Evolutionary conservation across 306 rosid genomes (phyloP), one percentile per base, ranked within the genome.

Genomic region (Dalbergia oliveri): DNA sequence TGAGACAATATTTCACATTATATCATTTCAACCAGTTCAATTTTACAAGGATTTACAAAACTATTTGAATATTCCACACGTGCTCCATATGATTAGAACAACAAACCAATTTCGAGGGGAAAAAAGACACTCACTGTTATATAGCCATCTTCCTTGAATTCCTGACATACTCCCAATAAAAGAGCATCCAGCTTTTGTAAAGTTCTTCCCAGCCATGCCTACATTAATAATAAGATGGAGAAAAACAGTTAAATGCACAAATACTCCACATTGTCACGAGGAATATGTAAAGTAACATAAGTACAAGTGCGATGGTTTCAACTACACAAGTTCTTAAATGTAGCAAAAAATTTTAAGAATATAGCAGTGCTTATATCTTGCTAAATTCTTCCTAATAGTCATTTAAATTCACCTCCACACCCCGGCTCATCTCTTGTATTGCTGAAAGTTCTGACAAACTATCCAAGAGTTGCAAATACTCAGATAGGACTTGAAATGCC

Each of bases 401-500:
- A 80, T 60, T 68, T 21, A 86, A 51, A 84, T 78, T 88, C 84
- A 89, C 99, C 97, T 96, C 99, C 73, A 93, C 98, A 15, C 91
- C 97, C 76, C 82, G 90, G 72, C 97, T 90, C 97, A 96, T 96
- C 87, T 96, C 97, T 83, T 93, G 99, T 73, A 96, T 89, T 63
- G 88, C 97, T 50, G 94, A 91, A 80, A 96, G 92, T 72, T 90
- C 94, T 74, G 99, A 91, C 75, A 90, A 86, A 83, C 97, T 88
- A 85, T 96, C 99, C 74, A 96, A 80, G 79, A 96, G 87, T 88
- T 96, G 99, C 87, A 93, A 84, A 84, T 90, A 96, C 87, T 96
- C 99, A 9, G 99, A 91, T 66, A 93, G 88, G 76, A 96, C 98
- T 91, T 91, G 99, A 82, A 96, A 96, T 66, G 99, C 99, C 99